Conservation (phyloP, 2,329 filamentous ascomycete species). For the Clarireedia homoeocarpa region DNA sequence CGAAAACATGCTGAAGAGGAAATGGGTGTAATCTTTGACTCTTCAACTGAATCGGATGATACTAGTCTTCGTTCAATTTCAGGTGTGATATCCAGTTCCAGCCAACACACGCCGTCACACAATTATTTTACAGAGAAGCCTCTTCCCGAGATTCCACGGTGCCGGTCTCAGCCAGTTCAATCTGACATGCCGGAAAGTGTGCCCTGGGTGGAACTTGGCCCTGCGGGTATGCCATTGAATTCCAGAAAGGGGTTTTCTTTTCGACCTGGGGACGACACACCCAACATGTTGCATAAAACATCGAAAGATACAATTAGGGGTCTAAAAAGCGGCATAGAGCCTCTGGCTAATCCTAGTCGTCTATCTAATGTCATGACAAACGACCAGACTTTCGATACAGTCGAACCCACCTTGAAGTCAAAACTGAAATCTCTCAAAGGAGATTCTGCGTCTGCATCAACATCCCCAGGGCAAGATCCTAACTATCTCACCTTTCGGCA, state of each 20-base stretch:
- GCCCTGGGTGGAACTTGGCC: neutral
- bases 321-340: neutral
- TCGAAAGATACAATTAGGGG: neutral
- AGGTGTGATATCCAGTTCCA: neutral
- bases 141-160: constrained; percentile 12
- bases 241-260: constrained; percentile 22
- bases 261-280: constrained; percentile 20
- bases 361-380: constrained; percentile 1
- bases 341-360: neutral
- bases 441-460: neutral
- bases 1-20: constrained; percentile 10
- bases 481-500: neutral
- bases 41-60: constrained; percentile 14
- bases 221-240: neutral
- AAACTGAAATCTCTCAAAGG: neutral
- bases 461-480: neutral
- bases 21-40: constrained; percentile 13
- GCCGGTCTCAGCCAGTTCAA: neutral
- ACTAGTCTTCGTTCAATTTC: constrained; percentile 5
- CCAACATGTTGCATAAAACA: neutral
- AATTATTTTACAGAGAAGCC: constrained; percentile 11
- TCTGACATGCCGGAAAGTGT: neutral
- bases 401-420: neutral
- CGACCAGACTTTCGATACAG: neutral
- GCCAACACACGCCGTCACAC: neutral